Percentiles rank a stretch among this genome's conserved stretches.
Evolutionary conservation across 2,329 filamentous ascomycete species (phyloP).

Genomic region (Exophiala xenobiotica): DNA sequence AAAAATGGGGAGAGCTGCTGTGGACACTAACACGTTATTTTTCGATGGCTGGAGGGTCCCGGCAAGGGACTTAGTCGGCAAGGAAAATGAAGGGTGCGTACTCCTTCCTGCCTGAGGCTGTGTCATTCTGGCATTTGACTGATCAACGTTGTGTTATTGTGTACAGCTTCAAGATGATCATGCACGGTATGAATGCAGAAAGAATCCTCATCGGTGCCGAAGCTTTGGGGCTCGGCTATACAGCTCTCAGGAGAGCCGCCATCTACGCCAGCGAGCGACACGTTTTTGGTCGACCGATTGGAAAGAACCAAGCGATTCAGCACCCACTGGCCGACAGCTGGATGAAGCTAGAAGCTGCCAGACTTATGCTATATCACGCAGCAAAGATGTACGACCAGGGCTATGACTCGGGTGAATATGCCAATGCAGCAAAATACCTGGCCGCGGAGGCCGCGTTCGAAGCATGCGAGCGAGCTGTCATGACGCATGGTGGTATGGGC

Average conservation of each 20-base stretch:
- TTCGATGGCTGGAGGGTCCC: conserved; percentile 48
- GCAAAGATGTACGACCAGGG: conserved; percentile 58
- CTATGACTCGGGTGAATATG: conserved; percentile 53
- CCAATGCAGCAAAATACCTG: conserved; percentile 58
- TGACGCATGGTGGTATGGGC: conserved; percentile 62
- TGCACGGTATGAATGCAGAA: conserved; percentile 43
- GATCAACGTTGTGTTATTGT: neutral
- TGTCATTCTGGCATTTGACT: neutral
- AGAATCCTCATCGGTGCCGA: conserved; percentile 40
- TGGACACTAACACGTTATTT: conserved; percentile 47
- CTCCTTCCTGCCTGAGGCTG: neutral
- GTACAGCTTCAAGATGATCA: conserved; percentile 42
- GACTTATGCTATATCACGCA: conserved; percentile 61
- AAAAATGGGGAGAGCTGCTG: conserved; percentile 47
- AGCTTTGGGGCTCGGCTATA: conserved; percentile 48
- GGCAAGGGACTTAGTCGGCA: conserved; percentile 39
- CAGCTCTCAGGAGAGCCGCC: conserved; percentile 43
- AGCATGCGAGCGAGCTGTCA: conserved; percentile 58
- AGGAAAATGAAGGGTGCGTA: conserved; percentile 40
- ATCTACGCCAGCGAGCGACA: conserved; percentile 50
- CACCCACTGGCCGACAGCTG: conserved; percentile 60
- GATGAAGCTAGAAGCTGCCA: conserved; percentile 62
- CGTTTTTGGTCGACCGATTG: conserved; percentile 59
- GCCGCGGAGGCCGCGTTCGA: conserved; percentile 62
- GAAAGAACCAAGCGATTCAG: conserved; percentile 60